phyloP scores from a whole-genome alignment of 2,329 filamentous ascomycete genomes.

The Cladobotryum protrusum region DNA sequence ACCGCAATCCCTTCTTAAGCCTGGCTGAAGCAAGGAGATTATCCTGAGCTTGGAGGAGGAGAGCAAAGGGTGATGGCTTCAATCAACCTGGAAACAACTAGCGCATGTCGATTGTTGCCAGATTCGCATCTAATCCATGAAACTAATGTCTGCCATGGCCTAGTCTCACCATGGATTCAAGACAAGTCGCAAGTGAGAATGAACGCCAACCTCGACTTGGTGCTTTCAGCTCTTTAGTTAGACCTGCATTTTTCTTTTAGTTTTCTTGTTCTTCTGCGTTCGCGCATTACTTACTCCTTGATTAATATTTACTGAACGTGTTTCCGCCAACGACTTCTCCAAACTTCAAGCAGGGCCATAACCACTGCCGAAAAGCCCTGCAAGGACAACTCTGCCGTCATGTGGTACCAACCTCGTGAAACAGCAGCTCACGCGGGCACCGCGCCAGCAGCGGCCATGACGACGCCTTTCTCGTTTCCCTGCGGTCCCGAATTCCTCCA shows the following conservation, averaged over 20 bases:
- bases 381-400: neutral
- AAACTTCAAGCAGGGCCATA: neutral
- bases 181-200: too few species aligned
- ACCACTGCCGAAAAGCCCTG: neutral
- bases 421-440: conserved; percentile 2
- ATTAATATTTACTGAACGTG: too few species aligned
- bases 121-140: neutral
- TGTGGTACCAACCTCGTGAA: neutral
- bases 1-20: too few species aligned
- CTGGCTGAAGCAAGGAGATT: too few species aligned
- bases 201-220: too few species aligned
- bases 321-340: too few species aligned
- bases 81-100: neutral
- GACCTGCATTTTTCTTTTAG: neutral
- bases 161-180: too few species aligned
- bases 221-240: neutral
- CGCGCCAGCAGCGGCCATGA: conserved; percentile 7
- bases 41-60: too few species aligned
- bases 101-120: neutral
- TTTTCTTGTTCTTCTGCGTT: neutral
- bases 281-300: too few species aligned
- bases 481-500: conserved; percentile 8
- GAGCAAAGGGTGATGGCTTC: too few species aligned
- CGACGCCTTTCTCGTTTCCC: conserved; percentile 8
- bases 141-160: too few species aligned